Evolutionary conservation across 2,329 filamentous ascomycete species (phyloP), one percentile per base, ranked within the genome.

Genomic region (Monosporascus sp.): DNA sequence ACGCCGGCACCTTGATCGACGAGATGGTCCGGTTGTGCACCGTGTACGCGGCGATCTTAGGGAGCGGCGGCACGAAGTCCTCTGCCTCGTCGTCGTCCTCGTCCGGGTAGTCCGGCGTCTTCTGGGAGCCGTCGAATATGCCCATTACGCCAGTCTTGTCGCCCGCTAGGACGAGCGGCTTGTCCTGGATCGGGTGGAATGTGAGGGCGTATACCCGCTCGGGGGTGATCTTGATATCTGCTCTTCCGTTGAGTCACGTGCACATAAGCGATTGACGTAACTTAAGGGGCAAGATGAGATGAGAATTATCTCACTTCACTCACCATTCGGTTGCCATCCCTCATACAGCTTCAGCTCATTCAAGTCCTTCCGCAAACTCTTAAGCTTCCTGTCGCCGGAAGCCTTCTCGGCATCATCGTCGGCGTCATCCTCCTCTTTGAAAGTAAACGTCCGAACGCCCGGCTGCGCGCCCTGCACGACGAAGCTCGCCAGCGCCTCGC

Each of bases 61-160:
- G 92, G 37, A 90, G 84, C 0, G 85, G 75, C 11, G 80, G 72
- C 0, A 87, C 81, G 1, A 78, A 78, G 2, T 89, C 87, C 8
- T 89, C 87, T 25, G 88, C 85, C 3, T 88, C 85, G 8, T 79
- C 87, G 27, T 89, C 85, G 4, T 88, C 85, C 8, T 79, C 75
- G 5, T 79, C 73, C n/a, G 77, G 72, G 60, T 76, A 68, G 59
- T 75, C 67, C 47, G 79, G 65, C 2, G 75, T 73, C 3, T 81
- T 80, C 59, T 95, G 90, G 0, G 89, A 92, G 1, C 87, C 91
- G 65, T 99, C 93, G 51, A 97, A 93, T 1, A 99, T 83, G 0
- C 94, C 94, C 54, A 97, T 78, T 24, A 90, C 89, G 1, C 94
- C 93, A 59, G 95, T 81, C 68, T 99, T 99, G 64, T 99, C 94